Conservation (phyloP, 106 monocot species). For the Allium fistulosum region DNA sequence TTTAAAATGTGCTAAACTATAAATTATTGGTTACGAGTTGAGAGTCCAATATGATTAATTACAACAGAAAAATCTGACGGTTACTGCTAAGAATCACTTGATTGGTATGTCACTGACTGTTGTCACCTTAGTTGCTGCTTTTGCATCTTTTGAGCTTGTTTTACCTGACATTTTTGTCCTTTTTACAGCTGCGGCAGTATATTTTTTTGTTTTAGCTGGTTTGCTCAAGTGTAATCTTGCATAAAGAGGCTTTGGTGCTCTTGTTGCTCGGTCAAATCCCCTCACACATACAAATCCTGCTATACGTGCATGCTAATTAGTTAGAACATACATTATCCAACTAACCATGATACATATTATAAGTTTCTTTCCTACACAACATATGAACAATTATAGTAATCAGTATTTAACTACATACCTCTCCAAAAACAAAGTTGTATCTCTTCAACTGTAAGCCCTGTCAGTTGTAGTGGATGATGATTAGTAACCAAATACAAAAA, state of each 20-base stretch:
- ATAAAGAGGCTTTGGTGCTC: conserved; percentile 17
- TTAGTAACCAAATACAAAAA: neutral
- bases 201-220: no score
- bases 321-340: neutral
- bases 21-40: no score
- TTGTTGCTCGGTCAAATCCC: conserved; percentile 18
- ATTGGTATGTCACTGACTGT: no score
- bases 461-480: neutral
- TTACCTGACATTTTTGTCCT: no score
- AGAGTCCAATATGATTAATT: no score
- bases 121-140: no score
- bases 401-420: conserved; percentile 14
- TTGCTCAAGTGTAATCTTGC: conserved; percentile 9
- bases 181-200: no score
- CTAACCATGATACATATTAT: neutral
- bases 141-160: no score
- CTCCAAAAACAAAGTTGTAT: conserved; percentile 14
- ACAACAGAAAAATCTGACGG: no score
- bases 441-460: conserved; percentile 14
- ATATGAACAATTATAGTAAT: neutral
- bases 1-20: no score
- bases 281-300: conserved; percentile 21
- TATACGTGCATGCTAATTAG: neutral
- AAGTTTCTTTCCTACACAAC: neutral
- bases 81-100: no score